Evolutionary conservation across 257 asterid genomes (phyloP).

Genomic region (Solanum tarijense): DNA sequence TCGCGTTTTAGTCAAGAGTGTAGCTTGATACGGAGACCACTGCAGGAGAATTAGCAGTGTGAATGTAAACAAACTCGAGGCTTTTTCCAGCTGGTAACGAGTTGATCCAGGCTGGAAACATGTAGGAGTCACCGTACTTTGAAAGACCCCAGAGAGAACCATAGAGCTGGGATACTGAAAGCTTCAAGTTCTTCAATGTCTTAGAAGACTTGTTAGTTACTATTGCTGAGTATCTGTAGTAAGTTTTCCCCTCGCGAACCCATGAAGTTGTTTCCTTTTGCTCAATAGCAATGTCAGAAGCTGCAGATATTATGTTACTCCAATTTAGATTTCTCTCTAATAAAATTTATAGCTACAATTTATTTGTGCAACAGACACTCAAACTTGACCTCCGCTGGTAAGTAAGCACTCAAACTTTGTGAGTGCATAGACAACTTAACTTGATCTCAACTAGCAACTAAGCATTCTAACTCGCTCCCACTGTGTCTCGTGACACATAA

Average conservation of each 20-base stretch:
- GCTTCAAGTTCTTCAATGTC: conserved; percentile 31
- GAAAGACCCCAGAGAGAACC: conserved; percentile 60
- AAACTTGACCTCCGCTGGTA: not conserved
- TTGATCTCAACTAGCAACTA: not conserved
- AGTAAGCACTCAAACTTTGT: not conserved
- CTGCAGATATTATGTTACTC: conserved; percentile 25
- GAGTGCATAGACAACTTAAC: not conserved
- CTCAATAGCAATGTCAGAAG: conserved; percentile 23
- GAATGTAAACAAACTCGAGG: conserved; percentile 46
- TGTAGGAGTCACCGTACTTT: conserved; percentile 21
- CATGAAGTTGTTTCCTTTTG: conserved; percentile 61
- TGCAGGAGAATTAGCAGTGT: conserved; percentile 27
- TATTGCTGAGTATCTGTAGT: conserved; percentile 11
- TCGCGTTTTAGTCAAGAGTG: conserved; percentile 17
- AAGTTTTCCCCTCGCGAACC: conserved; percentile 16
- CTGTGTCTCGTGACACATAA: not conserved
- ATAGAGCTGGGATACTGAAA: conserved; percentile 25
- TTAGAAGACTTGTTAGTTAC: conserved; percentile 36
- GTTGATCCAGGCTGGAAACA: conserved; percentile 32
- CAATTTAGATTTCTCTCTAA: not conserved
- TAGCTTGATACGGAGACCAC: conserved; percentile 31
- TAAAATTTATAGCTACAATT: not conserved
- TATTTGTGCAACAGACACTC: not conserved
- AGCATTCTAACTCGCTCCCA: not conserved
- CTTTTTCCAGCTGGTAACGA: conserved; percentile 33